Evolutionary conservation across 371 early-diverging fungal species (phyloP), one percentile per base, ranked within the genome.

Genomic region (Circinella umbellata): DNA sequence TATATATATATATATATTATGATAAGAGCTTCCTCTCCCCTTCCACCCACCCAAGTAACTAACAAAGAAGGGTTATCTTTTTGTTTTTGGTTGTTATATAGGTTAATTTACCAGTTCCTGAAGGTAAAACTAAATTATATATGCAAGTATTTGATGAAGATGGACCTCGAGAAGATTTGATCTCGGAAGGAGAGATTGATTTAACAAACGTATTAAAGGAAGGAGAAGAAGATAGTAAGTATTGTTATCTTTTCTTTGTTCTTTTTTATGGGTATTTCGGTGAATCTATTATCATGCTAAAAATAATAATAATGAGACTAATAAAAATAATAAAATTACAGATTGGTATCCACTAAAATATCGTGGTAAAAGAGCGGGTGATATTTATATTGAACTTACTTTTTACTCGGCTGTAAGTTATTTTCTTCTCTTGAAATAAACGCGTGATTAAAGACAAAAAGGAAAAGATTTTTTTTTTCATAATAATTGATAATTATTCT

Each of bases 151-250:
- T 73, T 67, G 85, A 85, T 68, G 85, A 85, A 36, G 85, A 85
- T 61, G 57, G 72, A 7, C 72, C 82, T 53, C 86, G 83, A 67
- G 81, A 86, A 67, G 90, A 89, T 63, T 71, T 88, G 49, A 91
- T 92, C 63, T 89, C 89, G 34, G 88, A 90, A 59, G 82, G 86
- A 53, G 86, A 88, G 7, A 74, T 91, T 37, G 91, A 92, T 78
- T 73, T 91, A 64, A 65, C 81, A 9, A 82, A 80, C 37, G 87
- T 91, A 4, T 73, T 91, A 36, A 82, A 76, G 17, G 81, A 87
- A 27, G 92, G 91, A 35, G 92, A 91, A 71, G 80, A 86, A 10
- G 92, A 92, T 69, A 81, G 92, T 89, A 80, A 76, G 87, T 62
- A n/a, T 51, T 51, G 51, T 39, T 39, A 39, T 39, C n/a, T n/a